Conservation (phyloP, 495 filamentous ascomycete genomes). For the Staphylotrichum longicolle region DNA sequence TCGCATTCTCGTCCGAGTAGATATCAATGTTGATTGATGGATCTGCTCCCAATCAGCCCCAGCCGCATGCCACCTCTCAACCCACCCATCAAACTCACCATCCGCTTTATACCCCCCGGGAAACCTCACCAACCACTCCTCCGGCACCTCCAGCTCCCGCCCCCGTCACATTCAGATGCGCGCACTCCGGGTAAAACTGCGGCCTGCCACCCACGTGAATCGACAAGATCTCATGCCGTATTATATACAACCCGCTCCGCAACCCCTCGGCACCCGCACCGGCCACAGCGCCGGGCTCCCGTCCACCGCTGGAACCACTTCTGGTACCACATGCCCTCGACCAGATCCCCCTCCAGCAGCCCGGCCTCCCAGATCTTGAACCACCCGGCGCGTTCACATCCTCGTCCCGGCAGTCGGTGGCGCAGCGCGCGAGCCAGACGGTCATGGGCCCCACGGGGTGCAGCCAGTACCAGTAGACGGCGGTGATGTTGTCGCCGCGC, state of each 20-base stretch:
- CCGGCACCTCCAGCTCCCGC: conserved; percentile 40
- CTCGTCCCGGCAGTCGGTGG: conserved; percentile 36
- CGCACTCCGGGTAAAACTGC: conserved; percentile 59
- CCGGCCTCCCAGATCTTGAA: conserved; percentile 57
- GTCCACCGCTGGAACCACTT: conserved; percentile 49
- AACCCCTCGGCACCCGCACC: conserved; percentile 48
- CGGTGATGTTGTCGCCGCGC: conserved; percentile 44
- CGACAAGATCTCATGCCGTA: conserved; percentile 55
- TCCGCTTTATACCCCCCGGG: conserved; percentile 50
- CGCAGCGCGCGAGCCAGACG: conserved; percentile 48
- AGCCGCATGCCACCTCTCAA: not conserved
- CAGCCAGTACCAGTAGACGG: conserved; percentile 53
- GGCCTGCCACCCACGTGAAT: conserved; percentile 53
- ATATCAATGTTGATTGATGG: conserved; percentile 53
- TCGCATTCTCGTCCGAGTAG: conserved; percentile 39
- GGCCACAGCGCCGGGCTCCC: conserved; percentile 47
- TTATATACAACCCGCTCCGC: conserved; percentile 49
- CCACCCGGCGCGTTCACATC: conserved; percentile 44
- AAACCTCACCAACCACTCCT: conserved; percentile 46
- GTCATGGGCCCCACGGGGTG: conserved; percentile 54
- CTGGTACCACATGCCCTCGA: conserved; percentile 54
- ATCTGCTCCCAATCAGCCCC: conserved; percentile 36
- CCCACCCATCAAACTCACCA: conserved; percentile 30
- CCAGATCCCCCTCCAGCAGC: conserved; percentile 45
- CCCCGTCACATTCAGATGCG: conserved; percentile 51